Percentiles rank a stretch among this genome's conserved stretches.
phyloP scores from a whole-genome alignment of 2,329 filamentous ascomycete genomes.

The Thermoascus crustaceus region DNA sequence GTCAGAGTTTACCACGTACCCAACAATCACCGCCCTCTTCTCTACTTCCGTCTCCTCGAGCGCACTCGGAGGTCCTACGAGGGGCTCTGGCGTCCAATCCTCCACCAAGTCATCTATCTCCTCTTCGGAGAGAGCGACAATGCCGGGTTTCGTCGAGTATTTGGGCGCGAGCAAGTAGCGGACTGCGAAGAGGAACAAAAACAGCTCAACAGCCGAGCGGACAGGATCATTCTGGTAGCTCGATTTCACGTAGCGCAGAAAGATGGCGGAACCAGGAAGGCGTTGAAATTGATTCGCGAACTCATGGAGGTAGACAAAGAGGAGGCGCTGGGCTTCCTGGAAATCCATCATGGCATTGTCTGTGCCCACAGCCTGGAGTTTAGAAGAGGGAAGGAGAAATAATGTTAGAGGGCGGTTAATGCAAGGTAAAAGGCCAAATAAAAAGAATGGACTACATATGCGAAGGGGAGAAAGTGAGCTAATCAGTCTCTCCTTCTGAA shows the following conservation, averaged over 20 bases:
- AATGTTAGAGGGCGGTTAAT: not conserved
- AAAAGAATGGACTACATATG: too few relatives aligned
- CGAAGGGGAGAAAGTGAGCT: not conserved
- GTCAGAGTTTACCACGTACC: constrained; percentile 46
- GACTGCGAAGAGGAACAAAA: constrained; percentile 91
- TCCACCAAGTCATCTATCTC: constrained; percentile 96
- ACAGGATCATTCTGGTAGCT: constrained; percentile 97
- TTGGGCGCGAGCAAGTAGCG: constrained; percentile 85
- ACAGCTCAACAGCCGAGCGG: constrained; percentile 83
- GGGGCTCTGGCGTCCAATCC: constrained; percentile 90
- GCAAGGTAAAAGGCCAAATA: constrained; percentile 3
- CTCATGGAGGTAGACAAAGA: constrained; percentile 48
- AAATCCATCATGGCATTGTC: constrained; percentile 43
- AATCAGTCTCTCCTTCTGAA: constrained; percentile 1
- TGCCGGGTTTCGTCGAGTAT: constrained; percentile 87
- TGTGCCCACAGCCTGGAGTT: constrained; percentile 7
- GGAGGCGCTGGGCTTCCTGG: constrained; percentile 46
- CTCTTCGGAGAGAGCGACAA: constrained; percentile 83
- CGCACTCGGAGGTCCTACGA: constrained; percentile 64
- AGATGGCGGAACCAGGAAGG: constrained; percentile 85
- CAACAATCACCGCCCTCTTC: constrained; percentile 76
- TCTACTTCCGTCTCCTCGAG: constrained; percentile 78
- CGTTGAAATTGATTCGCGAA: constrained; percentile 67
- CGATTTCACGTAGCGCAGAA: constrained; percentile 90
- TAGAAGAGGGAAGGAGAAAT: constrained; percentile 2